phyloP scores from a whole-genome alignment of 371 early-diverging fungal genomes.

The Mucor velutinosus region DNA sequence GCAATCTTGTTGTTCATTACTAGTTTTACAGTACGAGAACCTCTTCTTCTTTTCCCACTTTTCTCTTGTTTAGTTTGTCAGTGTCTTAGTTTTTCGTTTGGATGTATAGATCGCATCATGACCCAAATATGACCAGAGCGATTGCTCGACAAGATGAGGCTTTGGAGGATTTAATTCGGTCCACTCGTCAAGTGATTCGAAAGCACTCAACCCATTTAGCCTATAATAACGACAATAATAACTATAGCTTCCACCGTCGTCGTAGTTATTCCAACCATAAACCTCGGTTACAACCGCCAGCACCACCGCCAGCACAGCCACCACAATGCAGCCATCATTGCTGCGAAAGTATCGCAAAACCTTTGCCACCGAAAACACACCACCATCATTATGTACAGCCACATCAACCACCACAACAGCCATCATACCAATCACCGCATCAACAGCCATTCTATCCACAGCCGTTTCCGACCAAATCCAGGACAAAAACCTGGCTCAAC shows the following conservation, averaged over 20 bases:
- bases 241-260: neutral
- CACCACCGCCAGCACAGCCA: neutral
- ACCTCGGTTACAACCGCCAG: neutral
- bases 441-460: too few relatives aligned
- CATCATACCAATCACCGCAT: too few relatives aligned
- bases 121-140: neutral
- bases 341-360: neutral
- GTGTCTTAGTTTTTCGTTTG: neutral
- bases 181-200: neutral
- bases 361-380: too few relatives aligned
- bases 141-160: constrained; percentile 10
- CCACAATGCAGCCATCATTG: neutral
- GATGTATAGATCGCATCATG: neutral
- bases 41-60: neutral
- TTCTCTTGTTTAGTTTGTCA: too few relatives aligned
- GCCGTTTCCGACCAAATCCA: too few relatives aligned
- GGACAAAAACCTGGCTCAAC: too few relatives aligned
- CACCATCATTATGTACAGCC: too few relatives aligned
- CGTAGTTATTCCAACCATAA: neutral
- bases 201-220: neutral
- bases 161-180: constrained; percentile 2
- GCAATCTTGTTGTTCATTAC: neutral
- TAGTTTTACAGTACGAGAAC: neutral
- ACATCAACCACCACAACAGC: too few relatives aligned
- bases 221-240: neutral